Base-by-base conservation (phyloP, 179 eudicot genomes). In the Amaranthus tricolor region DNA sequence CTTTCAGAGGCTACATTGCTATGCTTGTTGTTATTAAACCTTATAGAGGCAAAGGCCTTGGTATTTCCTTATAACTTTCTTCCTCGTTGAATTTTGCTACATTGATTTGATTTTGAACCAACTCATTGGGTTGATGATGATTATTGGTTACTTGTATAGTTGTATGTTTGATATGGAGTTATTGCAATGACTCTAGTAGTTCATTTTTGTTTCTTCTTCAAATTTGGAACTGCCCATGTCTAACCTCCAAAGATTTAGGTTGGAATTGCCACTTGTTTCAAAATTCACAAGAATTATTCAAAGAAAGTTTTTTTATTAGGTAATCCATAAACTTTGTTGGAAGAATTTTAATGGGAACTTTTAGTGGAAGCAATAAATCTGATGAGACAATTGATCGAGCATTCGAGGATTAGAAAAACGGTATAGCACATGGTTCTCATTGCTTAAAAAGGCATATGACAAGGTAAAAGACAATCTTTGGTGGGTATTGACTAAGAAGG, bases 1-100 rank as follows among this genome's bases (percentile, higher is more conserved):
- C 91, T 52, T 91, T 84, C 71, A 86, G 99, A 86, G 99, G 99
- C 50, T 95, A 95, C 85, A 93, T 95, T 53, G 99, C 98, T 54
- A 95, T 95, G 99, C 95, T 95, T n/a, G 98, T 95, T 49, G 99
- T 95, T 40, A 88, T 93, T 83, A 90, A 88, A 79, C 85, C 97
- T 76, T 90, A 90, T 69, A 85, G 98, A 74, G 95, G 97, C 79
- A 84, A 70, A 70, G 98, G 98, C 86, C 91, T 95, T 75, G 98
- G 97, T 94, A 76, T 62, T 16, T 17, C 56, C 11, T 68, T 61
- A 5, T 56, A 5, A 0, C 31, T 8, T 63, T 44, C 57, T 43
- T 67, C 31, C 31, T 24, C 66, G 13, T 71, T 53, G 49, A 59
- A 16, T 56, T 51, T 31, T 40, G 57, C 51, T 52, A 40, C 16